A percentile compares a stretch with the other conserved stretches of the same genome.
Conservation (phyloP, 306 rosid genomes). For the Vicia sativa region DNA sequence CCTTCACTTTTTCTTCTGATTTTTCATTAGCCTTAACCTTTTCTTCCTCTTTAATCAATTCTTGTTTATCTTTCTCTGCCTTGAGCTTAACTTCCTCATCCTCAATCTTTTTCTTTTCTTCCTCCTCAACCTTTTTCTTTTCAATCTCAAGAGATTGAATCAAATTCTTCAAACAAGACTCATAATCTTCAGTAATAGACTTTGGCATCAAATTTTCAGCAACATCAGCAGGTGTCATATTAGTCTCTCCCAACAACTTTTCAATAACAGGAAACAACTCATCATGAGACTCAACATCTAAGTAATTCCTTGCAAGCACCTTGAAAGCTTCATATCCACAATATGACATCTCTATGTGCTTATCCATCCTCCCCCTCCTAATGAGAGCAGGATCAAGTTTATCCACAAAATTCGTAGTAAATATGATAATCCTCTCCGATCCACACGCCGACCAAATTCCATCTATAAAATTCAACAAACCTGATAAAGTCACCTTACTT, state of each 20-base stretch:
- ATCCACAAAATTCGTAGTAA: background rate
- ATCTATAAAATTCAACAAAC: constrained; percentile 3
- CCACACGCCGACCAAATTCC: constrained; percentile 6
- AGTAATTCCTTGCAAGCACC: constrained; percentile 62
- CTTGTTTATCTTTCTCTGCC: constrained; percentile 28
- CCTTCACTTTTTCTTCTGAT: constrained; percentile 9
- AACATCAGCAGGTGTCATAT: constrained; percentile 67
- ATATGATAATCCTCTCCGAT: background rate
- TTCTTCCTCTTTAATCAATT: background rate
- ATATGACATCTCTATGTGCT: constrained; percentile 60
- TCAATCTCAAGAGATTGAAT: constrained; percentile 35
- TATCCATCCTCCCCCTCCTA: constrained; percentile 70
- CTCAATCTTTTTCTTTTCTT: constrained; percentile 30
- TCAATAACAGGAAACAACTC: constrained; percentile 42
- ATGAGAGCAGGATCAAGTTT: constrained; percentile 59
- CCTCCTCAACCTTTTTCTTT: constrained; percentile 36
- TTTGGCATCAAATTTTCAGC: constrained; percentile 76
- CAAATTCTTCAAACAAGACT: constrained; percentile 48
- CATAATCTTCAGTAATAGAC: constrained; percentile 37
- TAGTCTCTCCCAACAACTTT: constrained; percentile 45
- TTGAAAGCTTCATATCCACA: constrained; percentile 64
- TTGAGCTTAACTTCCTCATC: no score
- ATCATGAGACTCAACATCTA: constrained; percentile 46
- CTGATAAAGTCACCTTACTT: constrained; percentile 31
- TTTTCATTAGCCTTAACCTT: constrained; percentile 20